phyloP scores from a whole-genome alignment of 208 protist species.

The Herpetomonas samuelpessoai region DNA sequence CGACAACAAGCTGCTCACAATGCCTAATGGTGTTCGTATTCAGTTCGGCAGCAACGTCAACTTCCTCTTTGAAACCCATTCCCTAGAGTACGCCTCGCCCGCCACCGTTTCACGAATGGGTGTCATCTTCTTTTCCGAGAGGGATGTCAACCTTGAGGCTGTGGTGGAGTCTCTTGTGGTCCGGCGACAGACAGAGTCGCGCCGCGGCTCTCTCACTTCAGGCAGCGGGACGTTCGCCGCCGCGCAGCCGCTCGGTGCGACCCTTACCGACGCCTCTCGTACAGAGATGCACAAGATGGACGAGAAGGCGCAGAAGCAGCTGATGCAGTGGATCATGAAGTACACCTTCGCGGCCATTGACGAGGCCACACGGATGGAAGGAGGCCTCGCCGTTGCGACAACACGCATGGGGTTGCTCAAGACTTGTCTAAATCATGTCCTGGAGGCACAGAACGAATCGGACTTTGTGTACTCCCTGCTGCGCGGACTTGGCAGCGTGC shows the following conservation, averaged over 20 bases:
- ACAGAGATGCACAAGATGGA: neutral
- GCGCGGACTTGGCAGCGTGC: slow-evolving; percentile 50
- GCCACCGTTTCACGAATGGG: slow-evolving; percentile 98
- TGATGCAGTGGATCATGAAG: slow-evolving; percentile 75
- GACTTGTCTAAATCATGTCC: slow-evolving; percentile 63
- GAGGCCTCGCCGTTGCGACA: slow-evolving; percentile 71
- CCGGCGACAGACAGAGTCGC: slow-evolving; percentile 30
- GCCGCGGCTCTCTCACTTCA: slow-evolving; percentile 2
- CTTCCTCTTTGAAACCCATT: slow-evolving; percentile 97
- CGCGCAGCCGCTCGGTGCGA: neutral
- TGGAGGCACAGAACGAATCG: slow-evolving; percentile 43
- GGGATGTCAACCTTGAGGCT: slow-evolving; percentile 88
- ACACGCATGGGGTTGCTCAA: slow-evolving; percentile 92
- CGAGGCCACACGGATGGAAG: slow-evolving; percentile 53
- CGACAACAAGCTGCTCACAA: slow-evolving; percentile 98
- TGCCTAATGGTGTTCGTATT: slow-evolving; percentile 97
- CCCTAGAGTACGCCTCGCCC: slow-evolving; percentile 97
- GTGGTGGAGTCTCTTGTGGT: slow-evolving; percentile 83
- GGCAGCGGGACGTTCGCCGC: neutral
- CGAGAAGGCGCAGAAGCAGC: slow-evolving; percentile 25
- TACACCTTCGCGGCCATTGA: slow-evolving; percentile 81
- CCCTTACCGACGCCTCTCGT: neutral
- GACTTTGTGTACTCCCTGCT: slow-evolving; percentile 77
- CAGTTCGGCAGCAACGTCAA: slow-evolving; percentile 95
- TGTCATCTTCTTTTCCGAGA: slow-evolving; percentile 95